Base-by-base conservation (phyloP, 768 basidiomycete species). In the Calocera viscosa region DNA sequence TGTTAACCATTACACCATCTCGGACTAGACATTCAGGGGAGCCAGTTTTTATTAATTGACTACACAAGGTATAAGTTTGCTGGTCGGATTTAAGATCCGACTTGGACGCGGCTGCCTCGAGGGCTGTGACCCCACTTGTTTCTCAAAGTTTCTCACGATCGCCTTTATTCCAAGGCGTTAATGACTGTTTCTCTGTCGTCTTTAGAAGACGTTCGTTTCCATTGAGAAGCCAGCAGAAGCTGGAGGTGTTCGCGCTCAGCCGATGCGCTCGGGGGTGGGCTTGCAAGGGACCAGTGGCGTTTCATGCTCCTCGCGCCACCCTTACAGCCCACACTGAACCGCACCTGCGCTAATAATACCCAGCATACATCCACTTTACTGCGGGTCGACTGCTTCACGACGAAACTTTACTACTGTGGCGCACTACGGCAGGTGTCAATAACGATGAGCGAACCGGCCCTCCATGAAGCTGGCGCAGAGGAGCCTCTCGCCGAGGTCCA, bases 1-100 rank as follows among this genome's bases (percentile, higher is more conserved):
- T 69, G 67, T 67, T 69, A 69, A 67, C 68, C 68, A 69, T 66
- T 69, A 69, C 67, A 69, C 68, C 67, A 69, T 33, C 67, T 67
- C 68, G 68, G 68, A 69, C 35, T 30, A 16, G 26, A 60, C n/a
- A n/a, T n/a, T 60, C 14, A 32, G 26, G 19, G 53, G 5, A 26
- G 2, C 19, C 43, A 17, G 5, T 24, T 8, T 47, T 47, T 47
- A 3, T 24, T 19, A 19, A 47, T 40, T 40, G 39, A 40, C 19
- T n/a, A n/a, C n/a, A n/a, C n/a, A n/a, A n/a, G n/a, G n/a, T n/a
- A n/a, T n/a, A n/a, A n/a, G n/a, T n/a, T n/a, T n/a, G n/a, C n/a
- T n/a, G n/a, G n/a, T n/a, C n/a, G n/a, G n/a, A n/a, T n/a, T n/a
- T n/a, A n/a, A n/a, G n/a, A n/a, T n/a, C n/a, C n/a, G n/a, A n/a